Evolutionary conservation across 805 yeast genomes (phyloP).

Genomic region (Pichia ethanolica): DNA sequence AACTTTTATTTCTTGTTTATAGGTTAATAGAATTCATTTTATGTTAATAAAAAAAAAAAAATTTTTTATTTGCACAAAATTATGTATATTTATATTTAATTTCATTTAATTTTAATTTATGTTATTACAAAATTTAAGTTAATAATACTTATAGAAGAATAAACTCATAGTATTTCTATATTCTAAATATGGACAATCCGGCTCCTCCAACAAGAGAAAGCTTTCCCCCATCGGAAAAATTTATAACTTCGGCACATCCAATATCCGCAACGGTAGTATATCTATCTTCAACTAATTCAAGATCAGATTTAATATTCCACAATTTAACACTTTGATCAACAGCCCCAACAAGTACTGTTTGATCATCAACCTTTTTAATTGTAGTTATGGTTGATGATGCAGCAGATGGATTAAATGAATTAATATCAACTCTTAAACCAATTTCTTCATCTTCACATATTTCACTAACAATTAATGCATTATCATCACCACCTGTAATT

Average conservation of each 20-base stretch:
- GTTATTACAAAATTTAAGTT: background rate
- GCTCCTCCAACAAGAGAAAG: constrained; percentile 67
- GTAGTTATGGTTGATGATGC: constrained; percentile 87
- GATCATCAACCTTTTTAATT: constrained; percentile 31
- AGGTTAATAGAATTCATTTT: background rate
- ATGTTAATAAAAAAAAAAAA: background rate
- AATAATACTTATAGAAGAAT: too few species aligned
- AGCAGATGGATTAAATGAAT: constrained; percentile 42
- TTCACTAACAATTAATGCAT: constrained; percentile 46
- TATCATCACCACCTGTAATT: constrained; percentile 91
- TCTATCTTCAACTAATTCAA: constrained; percentile 31
- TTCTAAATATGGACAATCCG: constrained; percentile 41
- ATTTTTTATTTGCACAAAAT: background rate
- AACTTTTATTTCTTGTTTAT: constrained; percentile 2
- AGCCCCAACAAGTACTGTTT: constrained; percentile 51
- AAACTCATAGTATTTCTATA: background rate
- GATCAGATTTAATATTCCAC: constrained; percentile 44
- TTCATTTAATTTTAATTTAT: background rate
- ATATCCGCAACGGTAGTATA: constrained; percentile 90
- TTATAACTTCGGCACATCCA: constrained; percentile 52
- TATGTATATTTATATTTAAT: background rate
- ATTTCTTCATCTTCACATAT: constrained; percentile 19
- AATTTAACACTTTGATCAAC: constrained; percentile 74
- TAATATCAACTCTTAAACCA: constrained; percentile 21
- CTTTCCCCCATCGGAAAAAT: constrained; percentile 20